These are phyloP conservation scores for Immersiella caudata DNA, from an alignment of 495 filamentous ascomycete species.

Conservation along the genomic window DNA sequence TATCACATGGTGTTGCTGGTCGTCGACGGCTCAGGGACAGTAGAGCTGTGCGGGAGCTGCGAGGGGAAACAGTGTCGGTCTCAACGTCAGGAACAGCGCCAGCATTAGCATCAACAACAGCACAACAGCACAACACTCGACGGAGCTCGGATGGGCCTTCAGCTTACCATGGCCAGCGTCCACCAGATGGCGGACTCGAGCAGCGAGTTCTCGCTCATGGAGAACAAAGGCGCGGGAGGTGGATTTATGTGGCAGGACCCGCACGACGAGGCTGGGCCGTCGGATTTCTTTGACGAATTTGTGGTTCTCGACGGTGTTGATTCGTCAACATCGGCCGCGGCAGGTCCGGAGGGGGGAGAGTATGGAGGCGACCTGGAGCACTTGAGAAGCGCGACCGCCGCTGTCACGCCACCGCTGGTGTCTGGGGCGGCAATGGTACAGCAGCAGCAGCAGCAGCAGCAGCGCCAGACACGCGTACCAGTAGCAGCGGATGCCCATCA, in stretches of 20 bases:
- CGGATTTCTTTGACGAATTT: conserved; percentile 53
- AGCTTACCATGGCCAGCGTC: conserved; percentile 30
- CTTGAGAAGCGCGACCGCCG: conserved; percentile 15
- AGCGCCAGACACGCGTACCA: not conserved
- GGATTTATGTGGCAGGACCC: conserved; percentile 42
- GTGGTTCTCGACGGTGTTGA: conserved; percentile 45
- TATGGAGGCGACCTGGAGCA: conserved; percentile 16
- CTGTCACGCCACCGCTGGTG: conserved; percentile 8
- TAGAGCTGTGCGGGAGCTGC: not conserved
- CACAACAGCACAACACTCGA: not conserved
- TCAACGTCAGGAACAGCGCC: conserved; percentile 1
- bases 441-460: conserved; percentile 4
- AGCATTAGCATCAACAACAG: not conserved
- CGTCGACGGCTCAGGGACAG: not conserved
- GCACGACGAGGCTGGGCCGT: conserved; percentile 39
- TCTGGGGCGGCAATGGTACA: not conserved
- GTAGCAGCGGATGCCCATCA: conserved; percentile 8
- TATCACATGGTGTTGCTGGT: not conserved
- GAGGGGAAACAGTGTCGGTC: not conserved
- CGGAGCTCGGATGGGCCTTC: not conserved
- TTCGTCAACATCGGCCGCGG: conserved; percentile 24
- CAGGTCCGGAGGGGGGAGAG: not conserved
- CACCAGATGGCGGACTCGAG: conserved; percentile 30
- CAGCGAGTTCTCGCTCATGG: conserved; percentile 27
- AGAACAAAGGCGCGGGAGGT: conserved; percentile 45